These are phyloP conservation scores for Monilinia fructicola DNA, from an alignment of 2,329 filamentous ascomycete species.

Conservation along the genomic window DNA sequence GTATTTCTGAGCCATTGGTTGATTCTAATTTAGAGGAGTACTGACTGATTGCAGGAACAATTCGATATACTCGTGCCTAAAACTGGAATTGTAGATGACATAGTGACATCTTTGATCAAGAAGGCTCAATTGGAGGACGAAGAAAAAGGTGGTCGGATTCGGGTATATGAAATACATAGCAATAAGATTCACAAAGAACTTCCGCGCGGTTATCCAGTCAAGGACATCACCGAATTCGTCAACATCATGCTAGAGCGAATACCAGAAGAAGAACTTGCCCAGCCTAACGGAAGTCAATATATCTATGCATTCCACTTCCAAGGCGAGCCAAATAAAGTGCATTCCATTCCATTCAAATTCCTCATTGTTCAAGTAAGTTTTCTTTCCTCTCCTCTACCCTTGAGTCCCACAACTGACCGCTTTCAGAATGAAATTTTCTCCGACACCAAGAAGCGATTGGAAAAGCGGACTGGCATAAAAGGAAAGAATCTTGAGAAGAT, in stretches of 20 bases:
- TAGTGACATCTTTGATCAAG: conserved; percentile 73
- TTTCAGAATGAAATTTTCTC: conserved; percentile 76
- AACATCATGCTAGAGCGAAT: conserved; percentile 78
- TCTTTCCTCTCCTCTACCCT: neutral
- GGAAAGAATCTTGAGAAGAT: conserved; percentile 99
- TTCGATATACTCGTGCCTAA: conserved; percentile 86
- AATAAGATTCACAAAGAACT: conserved; percentile 84
- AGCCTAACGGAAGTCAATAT: conserved; percentile 50
- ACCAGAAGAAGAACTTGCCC: conserved; percentile 68
- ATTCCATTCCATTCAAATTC: conserved; percentile 91
- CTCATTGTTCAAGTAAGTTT: conserved; percentile 71
- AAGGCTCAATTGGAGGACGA: conserved; percentile 80
- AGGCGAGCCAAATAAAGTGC: conserved; percentile 77
- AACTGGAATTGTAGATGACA: conserved; percentile 75
- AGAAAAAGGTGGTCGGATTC: conserved; percentile 63
- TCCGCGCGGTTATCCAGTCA: conserved; percentile 66
- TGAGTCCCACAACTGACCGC: conserved; percentile 21
- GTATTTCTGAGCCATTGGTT: conserved; percentile 32
- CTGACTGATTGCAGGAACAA: conserved; percentile 57
- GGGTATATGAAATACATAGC: conserved; percentile 79
- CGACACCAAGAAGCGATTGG: conserved; percentile 91
- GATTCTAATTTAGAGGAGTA: conserved; percentile 27
- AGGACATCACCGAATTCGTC: conserved; percentile 82
- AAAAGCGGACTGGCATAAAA: conserved; percentile 89
- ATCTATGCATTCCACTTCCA: conserved; percentile 92